Percentiles rank a stretch among this genome's conserved stretches.
Evolutionary conservation across 352 stramenopile genomes (phyloP).

Genomic region (Pythium biforme): DNA sequence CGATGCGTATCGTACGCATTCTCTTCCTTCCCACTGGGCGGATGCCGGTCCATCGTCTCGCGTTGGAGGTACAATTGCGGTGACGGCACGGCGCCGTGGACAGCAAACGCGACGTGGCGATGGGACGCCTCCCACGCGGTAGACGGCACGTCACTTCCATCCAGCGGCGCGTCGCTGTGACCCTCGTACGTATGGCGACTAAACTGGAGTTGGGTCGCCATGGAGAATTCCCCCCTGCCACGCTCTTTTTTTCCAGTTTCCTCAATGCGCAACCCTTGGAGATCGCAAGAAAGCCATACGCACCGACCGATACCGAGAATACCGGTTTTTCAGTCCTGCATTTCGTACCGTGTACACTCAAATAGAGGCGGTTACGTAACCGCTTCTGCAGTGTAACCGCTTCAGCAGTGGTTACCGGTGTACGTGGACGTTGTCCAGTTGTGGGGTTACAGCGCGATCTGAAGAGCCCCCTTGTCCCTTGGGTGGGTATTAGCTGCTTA

Average conservation of each 20-base stretch:
- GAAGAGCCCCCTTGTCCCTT: neutral
- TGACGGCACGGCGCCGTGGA: constrained; percentile 41
- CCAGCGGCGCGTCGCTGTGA: neutral
- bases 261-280: constrained; percentile 10
- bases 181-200: constrained; percentile 7
- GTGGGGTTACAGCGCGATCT: no score
- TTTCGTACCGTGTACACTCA: neutral
- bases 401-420: neutral
- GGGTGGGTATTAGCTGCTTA: neutral
- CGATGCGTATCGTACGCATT: neutral
- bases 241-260: neutral
- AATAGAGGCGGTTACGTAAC: constrained; percentile 15
- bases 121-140: constrained; percentile 4
- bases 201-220: constrained; percentile 34
- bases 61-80: constrained; percentile 36
- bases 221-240: neutral
- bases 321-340: neutral
- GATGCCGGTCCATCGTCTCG: neutral
- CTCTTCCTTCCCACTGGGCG: neutral
- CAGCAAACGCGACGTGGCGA: constrained; percentile 46
- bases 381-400: neutral
- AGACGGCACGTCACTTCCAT: neutral
- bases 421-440: no score
- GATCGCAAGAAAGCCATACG: neutral
- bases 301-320: constrained; percentile 16